Evolutionary conservation across 768 basidiomycete genomes (phyloP).

Genomic region (Mrakia hoshinonis): DNA sequence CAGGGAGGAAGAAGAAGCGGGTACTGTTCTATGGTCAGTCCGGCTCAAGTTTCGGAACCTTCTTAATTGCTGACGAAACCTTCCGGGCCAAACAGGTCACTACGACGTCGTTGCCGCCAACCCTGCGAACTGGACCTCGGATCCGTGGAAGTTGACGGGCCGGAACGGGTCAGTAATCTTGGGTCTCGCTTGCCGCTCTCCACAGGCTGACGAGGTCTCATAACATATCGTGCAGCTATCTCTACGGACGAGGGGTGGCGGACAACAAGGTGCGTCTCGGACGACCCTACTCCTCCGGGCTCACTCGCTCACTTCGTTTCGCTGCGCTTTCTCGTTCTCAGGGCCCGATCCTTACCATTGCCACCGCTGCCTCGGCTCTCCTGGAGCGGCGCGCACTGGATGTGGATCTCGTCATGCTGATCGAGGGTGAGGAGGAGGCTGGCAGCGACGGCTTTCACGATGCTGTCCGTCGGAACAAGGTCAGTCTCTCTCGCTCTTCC

Average conservation of each 20-base stretch:
- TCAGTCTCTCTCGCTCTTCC: constrained; percentile 35
- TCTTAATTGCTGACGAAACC: background rate
- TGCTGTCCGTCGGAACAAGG: constrained; percentile 68
- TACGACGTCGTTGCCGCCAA: constrained; percentile 93
- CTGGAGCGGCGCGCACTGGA: constrained; percentile 63
- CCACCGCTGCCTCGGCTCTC: constrained; percentile 77
- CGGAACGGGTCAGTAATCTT: constrained; percentile 54
- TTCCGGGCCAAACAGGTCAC: constrained; percentile 47
- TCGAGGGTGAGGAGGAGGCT: constrained; percentile 96
- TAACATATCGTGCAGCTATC: constrained; percentile 30
- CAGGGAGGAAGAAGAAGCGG: constrained; percentile 51
- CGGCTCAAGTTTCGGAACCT: background rate
- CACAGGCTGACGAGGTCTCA: background rate
- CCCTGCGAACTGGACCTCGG: constrained; percentile 63
- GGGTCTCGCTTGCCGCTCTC: background rate
- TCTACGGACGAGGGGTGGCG: constrained; percentile 53
- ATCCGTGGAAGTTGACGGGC: constrained; percentile 73
- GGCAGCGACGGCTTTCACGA: constrained; percentile 78
- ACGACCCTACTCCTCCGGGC: background rate
- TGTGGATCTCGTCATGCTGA: constrained; percentile 77
- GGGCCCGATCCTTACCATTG: constrained; percentile 83
- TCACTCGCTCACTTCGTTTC: background rate
- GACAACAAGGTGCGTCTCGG: constrained; percentile 62
- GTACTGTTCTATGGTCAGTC: constrained; percentile 78
- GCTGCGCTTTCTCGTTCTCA: background rate